Evolutionary conservation across 805 yeast species (phyloP).

Genomic region (Wickerhamiella lipophila): DNA sequence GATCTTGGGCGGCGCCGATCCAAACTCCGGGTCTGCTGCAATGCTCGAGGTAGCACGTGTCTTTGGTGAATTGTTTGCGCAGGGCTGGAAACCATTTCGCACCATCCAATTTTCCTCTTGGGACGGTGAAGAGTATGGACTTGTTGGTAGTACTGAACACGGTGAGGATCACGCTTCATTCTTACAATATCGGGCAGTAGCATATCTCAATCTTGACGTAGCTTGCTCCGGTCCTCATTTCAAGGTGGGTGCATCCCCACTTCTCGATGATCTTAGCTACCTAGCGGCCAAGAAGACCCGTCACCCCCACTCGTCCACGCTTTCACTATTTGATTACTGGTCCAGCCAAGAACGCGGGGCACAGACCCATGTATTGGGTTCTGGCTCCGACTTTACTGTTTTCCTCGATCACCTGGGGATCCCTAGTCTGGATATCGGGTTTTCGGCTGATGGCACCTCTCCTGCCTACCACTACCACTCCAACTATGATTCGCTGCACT

Average conservation of each 20-base stretch:
- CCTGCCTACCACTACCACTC: constrained; percentile 68
- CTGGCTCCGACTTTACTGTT: constrained; percentile 53
- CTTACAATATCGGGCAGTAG: constrained; percentile 42
- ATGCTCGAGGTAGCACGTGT: constrained; percentile 52
- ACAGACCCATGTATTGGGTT: constrained; percentile 41
- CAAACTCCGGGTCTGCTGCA: constrained; percentile 60
- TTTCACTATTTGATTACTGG: constrained; percentile 30
- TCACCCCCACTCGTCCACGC: constrained; percentile 33
- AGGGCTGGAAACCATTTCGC: constrained; percentile 63
- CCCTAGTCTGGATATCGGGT: constrained; percentile 45
- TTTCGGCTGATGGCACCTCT: constrained; percentile 34
- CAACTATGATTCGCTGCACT: constrained; percentile 55
- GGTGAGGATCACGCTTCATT: constrained; percentile 45
- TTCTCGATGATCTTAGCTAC: constrained; percentile 37
- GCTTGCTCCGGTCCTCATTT: constrained; percentile 47
- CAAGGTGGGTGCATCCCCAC: constrained; percentile 45
- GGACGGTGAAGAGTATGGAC: constrained; percentile 71
- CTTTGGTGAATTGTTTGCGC: constrained; percentile 36
- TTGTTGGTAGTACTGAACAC: constrained; percentile 66
- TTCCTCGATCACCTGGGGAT: constrained; percentile 33
- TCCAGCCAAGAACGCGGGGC: constrained; percentile 21
- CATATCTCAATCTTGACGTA: constrained; percentile 59
- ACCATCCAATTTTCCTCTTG: constrained; percentile 60
- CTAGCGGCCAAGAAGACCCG: constrained; percentile 35
- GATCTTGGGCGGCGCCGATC: constrained; percentile 73